Evolutionary conservation across 1,284 basidiomycete genomes (phyloP), one percentile per base, ranked within the genome.

Genomic region (Dichomitus squalens): DNA sequence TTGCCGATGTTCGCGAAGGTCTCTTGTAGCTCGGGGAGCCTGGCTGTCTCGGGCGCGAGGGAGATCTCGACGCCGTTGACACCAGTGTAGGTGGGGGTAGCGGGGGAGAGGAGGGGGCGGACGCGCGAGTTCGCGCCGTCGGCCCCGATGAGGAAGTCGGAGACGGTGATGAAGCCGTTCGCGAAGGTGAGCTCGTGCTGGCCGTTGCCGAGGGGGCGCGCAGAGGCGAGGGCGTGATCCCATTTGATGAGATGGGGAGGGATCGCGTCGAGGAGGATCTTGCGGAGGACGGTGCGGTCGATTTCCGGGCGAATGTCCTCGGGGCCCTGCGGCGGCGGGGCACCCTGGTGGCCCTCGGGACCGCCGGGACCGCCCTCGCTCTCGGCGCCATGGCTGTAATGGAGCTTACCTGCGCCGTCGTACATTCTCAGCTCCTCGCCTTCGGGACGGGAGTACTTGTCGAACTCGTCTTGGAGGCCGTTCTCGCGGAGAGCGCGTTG

Each of bases 81-180:
- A 12, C 43, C 43, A 16, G 43, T 16, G 43, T 29, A 46, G 43
- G 27, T 16, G 4, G 25, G 43, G 14, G 23, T 29, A 3, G 25
- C 43, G 21, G 43, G 43, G 14, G 43, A 27, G 43, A 46, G 21
- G 43, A 46, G 43, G 25, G 43, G 25, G 21, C 43, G 43, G 27
- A 46, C 43, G 43, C 43, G 43, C 12, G 43, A 46, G 43, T 46
- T n/a, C n/a, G n/a, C n/a, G n/a, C n/a, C n/a, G n/a, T n/a, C n/a
- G n/a, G n/a, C n/a, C n/a, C n/a, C n/a, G 5, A 27, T 14, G 23
- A 29, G 23, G 43, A 46, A 14, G 23, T 46, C 43, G 43, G 23
- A 46, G 14, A 9, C n/a, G 25, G 43, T 29, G 25, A 16, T 31
- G 11, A 16, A 27, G 23, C 43, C 43, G 43, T 46, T 46, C 27